Evolutionary conservation across 768 basidiomycete genomes (phyloP), one percentile per base, ranked within the genome.

Genomic region (Piloderma croceum): DNA sequence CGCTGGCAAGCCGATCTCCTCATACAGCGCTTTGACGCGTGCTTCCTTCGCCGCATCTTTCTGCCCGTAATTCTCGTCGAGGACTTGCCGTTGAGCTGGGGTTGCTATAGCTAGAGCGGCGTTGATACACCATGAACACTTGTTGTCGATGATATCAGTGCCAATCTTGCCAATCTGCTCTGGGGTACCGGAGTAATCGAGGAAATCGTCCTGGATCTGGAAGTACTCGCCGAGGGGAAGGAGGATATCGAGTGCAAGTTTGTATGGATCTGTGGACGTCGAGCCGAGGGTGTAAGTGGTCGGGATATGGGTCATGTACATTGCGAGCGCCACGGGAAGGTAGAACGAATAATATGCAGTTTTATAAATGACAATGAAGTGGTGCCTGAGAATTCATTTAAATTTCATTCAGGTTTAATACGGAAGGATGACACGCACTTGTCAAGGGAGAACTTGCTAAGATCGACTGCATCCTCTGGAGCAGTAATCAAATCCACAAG

Each of bases 311-410:
- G 73, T 76, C 61, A 92, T 70, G 60, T 82, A 77, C 81, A 98
- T 83, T 7, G 91, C 91, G 47, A 92, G 81, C 11, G 94, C 96
- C 47, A 98, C 90, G 35, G 96, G 91, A 48, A 99, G 89, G 69
- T 97, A 96, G 77, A 98, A 98, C 22, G 90, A 96, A 67, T 98
- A 99, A 68, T 77, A 94, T 0, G 94, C 89, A 21, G 94, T 97
- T 68, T 99, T 99, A 79, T 92, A 97, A 46, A 90, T 74, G 39
- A 97, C 94, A 59, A 98, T 97, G 42, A 89, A 76, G 45, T 78
- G 76, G 59, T 97, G 91, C 58, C 90, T 93, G 55, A 10, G 39
- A 13, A 22, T 20, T 37, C 18, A 24, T n/a, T n/a, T n/a, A 21
- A 7, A 20, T 13, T 12, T 6, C 23, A 19, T 2, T 11, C 39